Evolutionary conservation across 768 basidiomycete genomes (phyloP).

Genomic region (Hemileccinum rubropunctum): DNA sequence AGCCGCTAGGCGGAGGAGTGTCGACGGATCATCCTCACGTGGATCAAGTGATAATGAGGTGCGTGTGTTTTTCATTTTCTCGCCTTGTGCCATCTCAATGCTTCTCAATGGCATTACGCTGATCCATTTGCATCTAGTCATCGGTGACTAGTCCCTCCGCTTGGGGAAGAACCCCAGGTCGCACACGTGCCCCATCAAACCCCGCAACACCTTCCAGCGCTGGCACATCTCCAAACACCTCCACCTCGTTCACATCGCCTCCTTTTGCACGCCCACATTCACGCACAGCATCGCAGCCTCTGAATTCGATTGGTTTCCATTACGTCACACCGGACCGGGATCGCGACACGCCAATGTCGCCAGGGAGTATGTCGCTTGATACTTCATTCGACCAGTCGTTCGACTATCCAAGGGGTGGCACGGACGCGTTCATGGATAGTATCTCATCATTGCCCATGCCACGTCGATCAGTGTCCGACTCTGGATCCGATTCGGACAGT

Average conservation of each 20-base stretch:
- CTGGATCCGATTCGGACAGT: constrained; percentile 49
- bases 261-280: constrained; percentile 62
- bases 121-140: constrained; percentile 28
- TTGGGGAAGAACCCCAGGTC: constrained; percentile 45
- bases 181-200: constrained; percentile 69
- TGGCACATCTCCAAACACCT: constrained; percentile 29
- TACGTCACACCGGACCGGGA: constrained; percentile 42
- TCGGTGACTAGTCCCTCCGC: constrained; percentile 37
- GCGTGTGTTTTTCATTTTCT: constrained; percentile 16
- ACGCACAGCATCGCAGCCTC: constrained; percentile 53
- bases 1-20: constrained; percentile 66
- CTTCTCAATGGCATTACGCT: constrained; percentile 4
- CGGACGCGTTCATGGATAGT: constrained; percentile 43
- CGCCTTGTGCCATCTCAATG: background rate
- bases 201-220: constrained; percentile 44
- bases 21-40: constrained; percentile 52
- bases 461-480: constrained; percentile 34
- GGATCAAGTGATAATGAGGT: constrained; percentile 74
- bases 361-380: constrained; percentile 36
- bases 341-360: constrained; percentile 24
- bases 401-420: constrained; percentile 33
- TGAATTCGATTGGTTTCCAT: constrained; percentile 38
- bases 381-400: constrained; percentile 33
- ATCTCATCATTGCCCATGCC: constrained; percentile 63
- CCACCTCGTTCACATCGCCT: constrained; percentile 41